Evolutionary conservation across 768 basidiomycete genomes (phyloP).

Genomic region (Rhizopogon vinicolor): DNA sequence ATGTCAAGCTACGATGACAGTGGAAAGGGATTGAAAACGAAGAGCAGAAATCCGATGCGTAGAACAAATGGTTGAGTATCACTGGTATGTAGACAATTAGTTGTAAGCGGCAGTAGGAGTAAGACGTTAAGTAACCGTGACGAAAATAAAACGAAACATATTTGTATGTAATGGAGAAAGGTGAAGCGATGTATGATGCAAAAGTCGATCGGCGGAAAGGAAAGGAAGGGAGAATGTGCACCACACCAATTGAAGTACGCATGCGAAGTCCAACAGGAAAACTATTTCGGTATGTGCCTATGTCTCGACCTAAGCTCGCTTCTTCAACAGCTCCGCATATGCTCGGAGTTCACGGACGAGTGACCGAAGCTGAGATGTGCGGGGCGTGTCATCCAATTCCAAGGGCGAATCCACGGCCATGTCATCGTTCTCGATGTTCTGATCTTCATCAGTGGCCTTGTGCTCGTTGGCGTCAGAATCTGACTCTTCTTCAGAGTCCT

Average conservation of each 20-base stretch:
- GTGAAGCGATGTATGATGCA: not conserved
- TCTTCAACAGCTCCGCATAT: slow-evolving; percentile 43
- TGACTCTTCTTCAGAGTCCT: slow-evolving; percentile 2
- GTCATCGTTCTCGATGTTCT: slow-evolving; percentile 8
- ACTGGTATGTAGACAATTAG: too few species aligned
- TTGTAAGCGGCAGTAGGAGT: too few species aligned
- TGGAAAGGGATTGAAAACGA: too few species aligned
- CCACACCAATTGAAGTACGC: not conserved
- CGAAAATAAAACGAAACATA: too few species aligned
- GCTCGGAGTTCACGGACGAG: slow-evolving; percentile 53
- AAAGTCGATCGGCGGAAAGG: not conserved
- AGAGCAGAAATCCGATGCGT: too few species aligned
- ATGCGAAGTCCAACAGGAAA: not conserved
- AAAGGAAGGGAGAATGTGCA: not conserved
- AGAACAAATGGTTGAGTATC: too few species aligned
- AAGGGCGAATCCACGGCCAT: slow-evolving; percentile 6
- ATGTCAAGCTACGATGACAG: too few species aligned
- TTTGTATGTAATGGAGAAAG: not conserved
- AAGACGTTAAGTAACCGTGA: too few species aligned
- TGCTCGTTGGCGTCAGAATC: not conserved
- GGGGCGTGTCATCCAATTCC: slow-evolving; percentile 11
- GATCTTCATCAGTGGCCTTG: not conserved
- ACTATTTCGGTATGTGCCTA: not conserved
- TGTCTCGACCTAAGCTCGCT: not conserved
- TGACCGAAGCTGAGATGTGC: slow-evolving; percentile 31